Conservation (phyloP, 2,329 filamentous ascomycete species). For the Colletotrichum sp. region DNA sequence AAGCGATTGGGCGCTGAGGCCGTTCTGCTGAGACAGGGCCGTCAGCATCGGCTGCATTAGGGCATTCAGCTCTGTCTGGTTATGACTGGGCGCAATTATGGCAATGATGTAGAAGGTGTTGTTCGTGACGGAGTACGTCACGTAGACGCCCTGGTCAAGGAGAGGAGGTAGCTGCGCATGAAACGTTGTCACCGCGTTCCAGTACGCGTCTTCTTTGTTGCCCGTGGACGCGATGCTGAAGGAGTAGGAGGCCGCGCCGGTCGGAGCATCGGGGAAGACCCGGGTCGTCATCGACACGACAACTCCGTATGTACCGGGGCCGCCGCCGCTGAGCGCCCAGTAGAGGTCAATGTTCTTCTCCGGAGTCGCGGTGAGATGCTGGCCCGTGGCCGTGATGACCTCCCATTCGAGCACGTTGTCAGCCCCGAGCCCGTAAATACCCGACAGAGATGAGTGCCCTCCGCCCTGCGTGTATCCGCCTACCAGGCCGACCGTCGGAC, state of each 20-base stretch:
- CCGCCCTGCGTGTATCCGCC: conserved; percentile 61
- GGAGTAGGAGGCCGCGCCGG: conserved; percentile 24
- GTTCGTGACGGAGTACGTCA: background rate
- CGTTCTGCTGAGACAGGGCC: background rate
- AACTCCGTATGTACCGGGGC: conserved; percentile 56
- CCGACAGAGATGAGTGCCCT: conserved; percentile 52
- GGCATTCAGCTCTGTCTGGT: background rate
- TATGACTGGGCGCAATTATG: background rate
- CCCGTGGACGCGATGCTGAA: conserved; percentile 27
- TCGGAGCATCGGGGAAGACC: background rate
- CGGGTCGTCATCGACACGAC: conserved; percentile 52
- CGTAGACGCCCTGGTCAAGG: background rate
- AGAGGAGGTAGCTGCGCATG: background rate
- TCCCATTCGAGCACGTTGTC: conserved; percentile 57
- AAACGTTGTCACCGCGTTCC: background rate
- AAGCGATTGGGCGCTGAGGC: background rate
- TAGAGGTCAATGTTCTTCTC: conserved; percentile 54
- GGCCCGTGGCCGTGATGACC: conserved; percentile 50
- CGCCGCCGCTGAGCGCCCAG: conserved; percentile 59
- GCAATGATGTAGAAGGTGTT: background rate
- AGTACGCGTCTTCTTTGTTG: background rate
- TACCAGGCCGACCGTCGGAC: conserved; percentile 31
- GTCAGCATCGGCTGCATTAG: background rate
- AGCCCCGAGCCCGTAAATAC: conserved; percentile 53
- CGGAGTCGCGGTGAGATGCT: conserved; percentile 40